These are phyloP conservation scores for Kodamaea alishanica DNA, from an alignment of 1,139 yeast species.

Conservation along the genomic window DNA sequence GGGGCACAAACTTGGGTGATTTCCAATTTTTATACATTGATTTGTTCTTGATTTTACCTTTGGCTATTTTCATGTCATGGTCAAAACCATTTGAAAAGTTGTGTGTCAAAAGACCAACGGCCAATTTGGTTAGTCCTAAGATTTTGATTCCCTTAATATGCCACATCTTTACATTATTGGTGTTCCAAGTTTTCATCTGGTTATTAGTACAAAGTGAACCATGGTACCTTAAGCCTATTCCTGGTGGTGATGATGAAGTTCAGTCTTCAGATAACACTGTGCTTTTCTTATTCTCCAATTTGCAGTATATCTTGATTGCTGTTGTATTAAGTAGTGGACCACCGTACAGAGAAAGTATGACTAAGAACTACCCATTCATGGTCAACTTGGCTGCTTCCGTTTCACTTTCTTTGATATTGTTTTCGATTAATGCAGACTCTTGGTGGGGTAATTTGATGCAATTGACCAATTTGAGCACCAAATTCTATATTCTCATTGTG, in stretches of 20 bases:
- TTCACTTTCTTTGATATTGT: slow-evolving; percentile 46
- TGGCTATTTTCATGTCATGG: slow-evolving; percentile 98
- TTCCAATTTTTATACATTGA: slow-evolving; percentile 95
- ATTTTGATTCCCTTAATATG: slow-evolving; percentile 76
- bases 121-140: slow-evolving; percentile 86
- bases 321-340: slow-evolving; percentile 84
- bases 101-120: slow-evolving; percentile 79
- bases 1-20: slow-evolving; percentile 95
- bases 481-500: slow-evolving; percentile 52
- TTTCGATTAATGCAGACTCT: slow-evolving; percentile 47
- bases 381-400: slow-evolving; percentile 52
- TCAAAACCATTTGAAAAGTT: slow-evolving; percentile 68
- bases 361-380: slow-evolving; percentile 68
- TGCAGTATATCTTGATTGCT: slow-evolving; percentile 86
- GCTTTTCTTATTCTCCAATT: slow-evolving; percentile 73
- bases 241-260: slow-evolving; percentile 83
- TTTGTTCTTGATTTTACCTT: slow-evolving; percentile 80
- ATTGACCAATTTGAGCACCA: slow-evolving; percentile 55
- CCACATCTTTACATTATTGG: slow-evolving; percentile 58
- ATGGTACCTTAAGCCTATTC: slow-evolving; percentile 81
- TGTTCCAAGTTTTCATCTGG: slow-evolving; percentile 73
- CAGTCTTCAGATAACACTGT: slow-evolving; percentile 87
- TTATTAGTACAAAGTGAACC: slow-evolving; percentile 48
- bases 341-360: slow-evolving; percentile 84
- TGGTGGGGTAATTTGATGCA: slow-evolving; percentile 69